A percentile compares a stretch with the other conserved stretches of the same genome.
These are phyloP conservation scores for Umbilicus rupestris DNA, from an alignment of 164 flowering plant genomes.

Conservation along the genomic window DNA sequence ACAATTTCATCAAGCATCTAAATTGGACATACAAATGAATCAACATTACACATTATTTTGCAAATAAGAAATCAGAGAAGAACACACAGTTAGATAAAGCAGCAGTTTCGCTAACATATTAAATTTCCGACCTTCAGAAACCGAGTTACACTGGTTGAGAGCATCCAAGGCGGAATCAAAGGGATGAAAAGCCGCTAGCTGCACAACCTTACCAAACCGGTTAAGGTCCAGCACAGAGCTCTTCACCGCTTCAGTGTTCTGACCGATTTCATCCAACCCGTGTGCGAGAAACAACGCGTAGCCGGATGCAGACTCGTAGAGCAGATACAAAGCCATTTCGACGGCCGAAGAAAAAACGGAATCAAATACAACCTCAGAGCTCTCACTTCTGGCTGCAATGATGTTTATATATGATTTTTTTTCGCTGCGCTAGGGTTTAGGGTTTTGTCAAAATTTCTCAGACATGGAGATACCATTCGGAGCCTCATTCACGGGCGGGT, in stretches of 20 bases:
- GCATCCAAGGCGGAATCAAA: slow-evolving; percentile 85
- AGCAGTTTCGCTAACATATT: background rate
- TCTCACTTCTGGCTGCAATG: too few relatives aligned
- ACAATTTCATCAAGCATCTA: too few relatives aligned
- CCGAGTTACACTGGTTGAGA: slow-evolving; percentile 74
- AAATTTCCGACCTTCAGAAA: slow-evolving; percentile 62
- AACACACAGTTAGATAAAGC: background rate
- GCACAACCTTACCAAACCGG: slow-evolving; percentile 83
- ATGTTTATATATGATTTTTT: background rate
- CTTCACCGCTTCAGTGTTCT: slow-evolving; percentile 77
- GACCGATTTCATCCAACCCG: slow-evolving; percentile 84
- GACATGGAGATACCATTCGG: background rate
- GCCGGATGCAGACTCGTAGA: slow-evolving; percentile 76
- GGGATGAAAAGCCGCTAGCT: slow-evolving; percentile 66
- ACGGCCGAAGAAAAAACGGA: slow-evolving; percentile 4
- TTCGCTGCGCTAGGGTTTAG: background rate
- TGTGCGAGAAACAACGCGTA: slow-evolving; percentile 52
- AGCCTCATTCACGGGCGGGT: background rate
- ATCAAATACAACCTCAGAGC: background rate
- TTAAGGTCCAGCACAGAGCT: slow-evolving; percentile 62
- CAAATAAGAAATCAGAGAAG: background rate
- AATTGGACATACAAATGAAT: too few relatives aligned
- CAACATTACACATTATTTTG: too few relatives aligned
- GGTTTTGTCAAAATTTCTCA: too few relatives aligned
- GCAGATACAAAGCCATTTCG: slow-evolving; percentile 46